Conservation (phyloP, 2,329 filamentous ascomycete species). For the Aureobasidium sp. region DNA sequence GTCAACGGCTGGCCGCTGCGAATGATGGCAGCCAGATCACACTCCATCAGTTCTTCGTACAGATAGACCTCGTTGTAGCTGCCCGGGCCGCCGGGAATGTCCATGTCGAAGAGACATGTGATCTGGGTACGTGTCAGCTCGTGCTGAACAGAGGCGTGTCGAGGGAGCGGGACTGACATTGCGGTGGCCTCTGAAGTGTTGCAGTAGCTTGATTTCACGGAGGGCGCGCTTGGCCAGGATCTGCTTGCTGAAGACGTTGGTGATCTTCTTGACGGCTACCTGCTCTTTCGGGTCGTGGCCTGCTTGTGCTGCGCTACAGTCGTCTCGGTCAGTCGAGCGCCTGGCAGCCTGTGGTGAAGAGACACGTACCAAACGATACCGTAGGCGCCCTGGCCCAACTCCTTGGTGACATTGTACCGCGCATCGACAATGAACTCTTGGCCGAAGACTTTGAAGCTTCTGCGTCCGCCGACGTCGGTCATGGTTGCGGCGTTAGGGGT, state of each 20-base stretch:
- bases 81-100: constrained; percentile 81
- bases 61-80: constrained; percentile 99
- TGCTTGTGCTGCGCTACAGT: constrained; percentile 76
- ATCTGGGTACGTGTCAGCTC: constrained; percentile 53
- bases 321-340: neutral
- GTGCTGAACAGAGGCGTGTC: neutral
- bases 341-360: neutral
- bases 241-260: constrained; percentile 99
- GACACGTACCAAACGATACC: constrained; percentile 85
- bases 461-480: constrained; percentile 62
- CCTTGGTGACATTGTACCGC: constrained; percentile 96
- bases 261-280: constrained; percentile 98
- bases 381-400: constrained; percentile 95
- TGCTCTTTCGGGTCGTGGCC: constrained; percentile 76
- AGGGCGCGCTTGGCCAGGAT: constrained; percentile 96
- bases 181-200: constrained; percentile 69
- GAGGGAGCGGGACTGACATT: neutral
- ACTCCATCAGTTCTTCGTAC: constrained; percentile 99
- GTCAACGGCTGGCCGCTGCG: constrained; percentile 94
- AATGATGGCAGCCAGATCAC: constrained; percentile 95
- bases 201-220: constrained; percentile 96
- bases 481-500: constrained; percentile 33
- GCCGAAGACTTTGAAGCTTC: constrained; percentile 99
- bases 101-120: constrained; percentile 98
- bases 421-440: constrained; percentile 99